phyloP scores from a whole-genome alignment of 257 asterid species.

The Scutellaria barbata region DNA sequence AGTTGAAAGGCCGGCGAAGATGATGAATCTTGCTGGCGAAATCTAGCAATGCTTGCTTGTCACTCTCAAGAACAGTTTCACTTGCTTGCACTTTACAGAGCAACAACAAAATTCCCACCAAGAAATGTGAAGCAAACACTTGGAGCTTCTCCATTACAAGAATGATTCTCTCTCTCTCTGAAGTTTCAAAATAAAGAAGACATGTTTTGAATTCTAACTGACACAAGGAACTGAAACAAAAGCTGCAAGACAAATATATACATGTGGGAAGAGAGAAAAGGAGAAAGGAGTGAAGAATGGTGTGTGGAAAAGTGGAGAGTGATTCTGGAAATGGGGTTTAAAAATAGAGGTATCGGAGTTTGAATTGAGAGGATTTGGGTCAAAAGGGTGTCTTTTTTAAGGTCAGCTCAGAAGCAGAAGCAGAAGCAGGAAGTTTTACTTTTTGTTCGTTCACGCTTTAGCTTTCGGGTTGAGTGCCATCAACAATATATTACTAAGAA shows the following conservation, averaged over 20 bases:
- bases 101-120: conserved; percentile 45
- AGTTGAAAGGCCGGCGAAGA: conserved; percentile 65
- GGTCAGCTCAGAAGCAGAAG: conserved; percentile 40
- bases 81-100: conserved; percentile 27
- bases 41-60: conserved; percentile 83
- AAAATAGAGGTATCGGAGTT: conserved; percentile 51
- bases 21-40: conserved; percentile 58
- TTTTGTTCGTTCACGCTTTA: conserved; percentile 57
- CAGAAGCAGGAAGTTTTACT: conserved; percentile 38
- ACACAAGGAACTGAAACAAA: conserved; percentile 24
- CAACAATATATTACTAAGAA: conserved; percentile 23
- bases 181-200: conserved; percentile 37
- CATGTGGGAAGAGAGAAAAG: conserved; percentile 28
- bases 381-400: conserved; percentile 43
- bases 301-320: conserved; percentile 53
- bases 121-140: conserved; percentile 36
- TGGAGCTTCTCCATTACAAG: conserved; percentile 57
- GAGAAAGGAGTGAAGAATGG: conserved; percentile 46
- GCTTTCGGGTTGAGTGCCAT: conserved; percentile 45
- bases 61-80: conserved; percentile 56
- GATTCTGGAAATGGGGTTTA: conserved; percentile 56
- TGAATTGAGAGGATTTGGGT: conserved; percentile 51
- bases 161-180: neutral
- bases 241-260: conserved; percentile 41
- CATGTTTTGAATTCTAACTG: conserved; percentile 34